Percentiles rank a stretch among this genome's conserved stretches.
phyloP scores from a whole-genome alignment of 768 basidiomycete species.

The Pulveroboletus sp. region DNA sequence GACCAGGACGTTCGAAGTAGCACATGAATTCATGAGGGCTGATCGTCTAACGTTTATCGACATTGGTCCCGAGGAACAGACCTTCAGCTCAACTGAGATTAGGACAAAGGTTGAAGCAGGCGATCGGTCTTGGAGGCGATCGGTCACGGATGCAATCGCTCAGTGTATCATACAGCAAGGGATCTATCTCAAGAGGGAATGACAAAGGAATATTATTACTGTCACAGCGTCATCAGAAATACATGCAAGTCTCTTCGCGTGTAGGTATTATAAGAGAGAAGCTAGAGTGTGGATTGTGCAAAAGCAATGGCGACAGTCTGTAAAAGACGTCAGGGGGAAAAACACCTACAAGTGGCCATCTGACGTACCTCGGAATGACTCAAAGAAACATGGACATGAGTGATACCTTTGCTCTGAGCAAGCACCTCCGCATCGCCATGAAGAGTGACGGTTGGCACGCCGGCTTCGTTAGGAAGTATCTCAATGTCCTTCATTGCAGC shows the following conservation, averaged over 20 bases:
- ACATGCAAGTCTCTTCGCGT: slow-evolving; percentile 5
- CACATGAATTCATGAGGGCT: slow-evolving; percentile 47
- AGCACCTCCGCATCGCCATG: slow-evolving; percentile 77
- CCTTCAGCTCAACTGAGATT: slow-evolving; percentile 70
- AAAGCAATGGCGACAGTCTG: slow-evolving; percentile 87
- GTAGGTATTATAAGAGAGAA: neutral
- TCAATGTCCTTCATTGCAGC: slow-evolving; percentile 98
- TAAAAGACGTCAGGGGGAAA: slow-evolving; percentile 16
- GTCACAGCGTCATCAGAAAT: neutral
- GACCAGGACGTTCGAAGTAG: slow-evolving; percentile 31
- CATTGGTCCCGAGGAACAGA: slow-evolving; percentile 53
- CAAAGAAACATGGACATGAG: slow-evolving; percentile 75
- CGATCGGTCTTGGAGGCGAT: slow-evolving; percentile 40
- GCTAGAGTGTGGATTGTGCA: slow-evolving; percentile 60
- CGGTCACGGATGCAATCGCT: slow-evolving; percentile 47
- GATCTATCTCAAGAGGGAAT: slow-evolving; percentile 37
- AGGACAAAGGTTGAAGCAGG: slow-evolving; percentile 33
- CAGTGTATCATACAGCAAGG: slow-evolving; percentile 48
- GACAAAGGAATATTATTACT: slow-evolving; percentile 8
- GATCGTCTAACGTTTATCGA: slow-evolving; percentile 59
- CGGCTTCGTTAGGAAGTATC: slow-evolving; percentile 77
- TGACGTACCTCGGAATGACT: slow-evolving; percentile 87
- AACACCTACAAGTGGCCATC: neutral
- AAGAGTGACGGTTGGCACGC: slow-evolving; percentile 73
- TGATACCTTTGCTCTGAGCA: slow-evolving; percentile 72